Evolutionary conservation across 202 grass and related monocot genomes (phyloP), one percentile per base, ranked within the genome.

Genomic region (Miscanthus sacchariflorus): DNA sequence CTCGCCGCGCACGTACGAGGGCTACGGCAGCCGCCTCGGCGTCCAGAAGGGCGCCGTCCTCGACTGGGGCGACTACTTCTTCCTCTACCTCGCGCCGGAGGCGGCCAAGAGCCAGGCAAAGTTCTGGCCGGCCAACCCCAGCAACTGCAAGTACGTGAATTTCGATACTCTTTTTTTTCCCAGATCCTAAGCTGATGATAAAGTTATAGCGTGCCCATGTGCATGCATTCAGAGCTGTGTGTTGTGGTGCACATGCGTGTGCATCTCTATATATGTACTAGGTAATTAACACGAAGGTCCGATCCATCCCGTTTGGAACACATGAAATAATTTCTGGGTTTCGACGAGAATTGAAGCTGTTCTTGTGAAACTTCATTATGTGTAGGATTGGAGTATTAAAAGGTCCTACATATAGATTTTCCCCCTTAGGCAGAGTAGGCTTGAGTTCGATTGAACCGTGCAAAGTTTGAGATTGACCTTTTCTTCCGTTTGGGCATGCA

Each of bases 31-130:
- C 89, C 89, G 94, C 28, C 46, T 99, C 8, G 96, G 96, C 19
- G 91, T 99, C 46, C 80, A 92, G 87, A 96, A 99, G 89, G 94
- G 86, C 63, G 94, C 94, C 67, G 50, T 83, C 54, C 92, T 99
- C 39, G 96, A 99, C 80, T 99, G 96, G 96, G 92, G 96, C 1
- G 96, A 99, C 84, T 99, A 99, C 93, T 99, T 84, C 75, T 99
- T 90, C 90, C 91, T 99, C 70, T 88, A 93, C 64, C 87, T 96
- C 86, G 70, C 69, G 76, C 96, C 96, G 74, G 89, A 76, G 36
- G 68, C 87, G 3, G 54, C 48, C 59, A 95, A 77, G 84, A 96
- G 90, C 86, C 30, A 65, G 21, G 28, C 76, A 10, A 91, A 83
- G 48, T 86, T 87, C 83, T 98, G 93, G 93, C 96, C 93, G 5